These are phyloP conservation scores for Cladosporium velox DNA, from an alignment of 2,329 filamentous ascomycete genomes.

Conservation along the genomic window DNA sequence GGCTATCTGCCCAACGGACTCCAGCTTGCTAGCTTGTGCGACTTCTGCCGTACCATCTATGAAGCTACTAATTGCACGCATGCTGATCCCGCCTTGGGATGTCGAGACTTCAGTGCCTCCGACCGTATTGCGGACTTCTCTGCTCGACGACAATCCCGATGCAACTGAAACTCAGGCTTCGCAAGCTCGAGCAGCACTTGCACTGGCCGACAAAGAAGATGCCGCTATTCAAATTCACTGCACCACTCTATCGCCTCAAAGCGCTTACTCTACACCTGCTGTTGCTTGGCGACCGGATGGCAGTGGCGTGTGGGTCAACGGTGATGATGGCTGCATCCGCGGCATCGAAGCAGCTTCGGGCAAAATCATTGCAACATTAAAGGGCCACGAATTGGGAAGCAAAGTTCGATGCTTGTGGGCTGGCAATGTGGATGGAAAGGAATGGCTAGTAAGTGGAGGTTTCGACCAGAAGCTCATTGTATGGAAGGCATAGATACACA, in stretches of 20 bases:
- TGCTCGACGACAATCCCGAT: slow-evolving; percentile 29
- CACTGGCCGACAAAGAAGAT: slow-evolving; percentile 58
- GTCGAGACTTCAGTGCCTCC: slow-evolving; percentile 21
- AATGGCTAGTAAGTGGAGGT: slow-evolving; percentile 63
- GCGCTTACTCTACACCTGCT: slow-evolving; percentile 63
- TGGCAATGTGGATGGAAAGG: slow-evolving; percentile 46
- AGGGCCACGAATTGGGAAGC: slow-evolving; percentile 57
- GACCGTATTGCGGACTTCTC: slow-evolving; percentile 25
- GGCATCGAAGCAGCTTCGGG: slow-evolving; percentile 62
- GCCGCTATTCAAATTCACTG: slow-evolving; percentile 62
- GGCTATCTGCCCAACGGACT: slow-evolving; percentile 57
- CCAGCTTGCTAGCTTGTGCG: slow-evolving; percentile 58
- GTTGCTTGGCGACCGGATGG: slow-evolving; percentile 64
- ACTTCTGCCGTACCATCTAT: slow-evolving; percentile 63
- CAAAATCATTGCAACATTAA: slow-evolving; percentile 55
- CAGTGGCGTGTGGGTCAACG: slow-evolving; percentile 64
- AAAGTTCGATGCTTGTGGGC: slow-evolving; percentile 63
- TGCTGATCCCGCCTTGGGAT: slow-evolving; percentile 52
- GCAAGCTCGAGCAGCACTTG: slow-evolving; percentile 54
- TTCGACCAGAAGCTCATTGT: slow-evolving; percentile 64
- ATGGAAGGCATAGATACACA: slow-evolving; percentile 46
- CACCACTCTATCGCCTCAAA: slow-evolving; percentile 64
- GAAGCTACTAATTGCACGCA: slow-evolving; percentile 61
- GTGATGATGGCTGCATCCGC: slow-evolving; percentile 63
- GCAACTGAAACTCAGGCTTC: slow-evolving; percentile 50